Evolutionary conservation across 176 grass and related monocot species (phyloP), one percentile per base, ranked within the genome.

Genomic region (Musa acuminata): DNA sequence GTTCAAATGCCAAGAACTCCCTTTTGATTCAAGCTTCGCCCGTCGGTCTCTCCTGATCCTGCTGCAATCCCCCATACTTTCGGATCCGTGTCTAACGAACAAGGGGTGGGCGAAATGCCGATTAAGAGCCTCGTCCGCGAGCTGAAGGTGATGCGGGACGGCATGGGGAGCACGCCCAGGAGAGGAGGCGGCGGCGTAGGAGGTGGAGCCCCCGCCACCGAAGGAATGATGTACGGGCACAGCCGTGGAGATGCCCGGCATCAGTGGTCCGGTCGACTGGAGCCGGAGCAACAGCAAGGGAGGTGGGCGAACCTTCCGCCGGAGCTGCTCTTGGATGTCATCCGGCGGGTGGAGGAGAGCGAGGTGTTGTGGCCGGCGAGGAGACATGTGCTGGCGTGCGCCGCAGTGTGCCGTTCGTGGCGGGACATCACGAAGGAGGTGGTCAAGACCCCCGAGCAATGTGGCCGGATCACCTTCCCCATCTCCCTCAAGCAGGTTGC

Each of bases 401-500:
- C 95, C 7, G 84, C 91, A 5, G 95, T 99, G 67, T 99, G 95
- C 80, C 91, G 91, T 20, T 89, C 91, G 10, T 99, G 95, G 95
- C 86, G 95, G 4, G 79, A 87, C n/a, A 51, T 90, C 80, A 99
- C 88, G 11, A 95, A 94, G 79, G 91, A 99, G 79, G 96, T 93
- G 8, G 84, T 99, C 59, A 99, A 84, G 84, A 80, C 96, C 0
- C 86, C 93, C 3, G 86, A 94, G 84, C 88, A 94, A 74, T 99
- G 88, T 2, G 86, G 88, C 67, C 87, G 86, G 72, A 91, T 99
- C 84, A 95, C 96, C 70, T 99, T 99, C 66, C 96, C 96, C 64
- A 91, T 99, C 78, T 94, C 96, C 82, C 96, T 99, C 62, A 95
- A 95, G 76, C 96, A 99, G 90, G 95, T 89, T 77, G 49, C 35